Evolutionary conservation across 139 green algal genomes (phyloP), one percentile per base, ranked within the genome.

Genomic region (Zygnema circumcarinatum): DNA sequence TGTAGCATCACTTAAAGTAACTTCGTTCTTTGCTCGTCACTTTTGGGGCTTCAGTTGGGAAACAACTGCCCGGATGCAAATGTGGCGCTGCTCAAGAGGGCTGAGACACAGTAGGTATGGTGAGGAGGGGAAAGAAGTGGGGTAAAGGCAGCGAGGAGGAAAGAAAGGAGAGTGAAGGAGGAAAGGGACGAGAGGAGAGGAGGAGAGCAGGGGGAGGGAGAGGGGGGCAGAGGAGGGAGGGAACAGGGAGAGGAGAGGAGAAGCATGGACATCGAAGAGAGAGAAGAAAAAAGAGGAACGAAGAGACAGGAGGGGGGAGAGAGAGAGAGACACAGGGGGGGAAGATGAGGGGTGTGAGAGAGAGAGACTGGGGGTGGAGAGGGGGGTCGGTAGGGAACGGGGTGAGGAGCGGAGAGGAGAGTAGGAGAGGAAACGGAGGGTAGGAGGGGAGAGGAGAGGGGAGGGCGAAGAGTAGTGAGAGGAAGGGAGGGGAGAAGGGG

Each of bases 61-160:
- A 87, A 96, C 88, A 87, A 92, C 7, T 93, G 40, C 36, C 97
- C 97, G 2, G 97, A 99, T 85, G 94, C 98, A 35, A 62, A 94
- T 20, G 42, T 89, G 36, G 76, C 32, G 38, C 33, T 78, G 2
- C 89, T 99, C n/a, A 93, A 93, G 79, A 91, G 81, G 1, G 93
- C 94, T 98, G 94, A 87, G 90, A 97, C 67, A 91, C 92, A 53
- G 97, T 7, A 62, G 47, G 16, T 25, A 16, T 25, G 7, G 47
- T 25, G 16, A 16, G 16, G 47, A 16, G 47, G 16, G 16, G 47
- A 62, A 62, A 16, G 16, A 62, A 16, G 16, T 25, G 16, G 16
- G 16, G 47, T 7, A 62, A 16, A 62, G 16, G 47, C 7, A 25
- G 16, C 7, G 47, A 25, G 47, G 16, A 62, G 16, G 16, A 16